Base-by-base conservation (phyloP, 495 filamentous ascomycete genomes). In the Staphylotrichum longicolle region DNA sequence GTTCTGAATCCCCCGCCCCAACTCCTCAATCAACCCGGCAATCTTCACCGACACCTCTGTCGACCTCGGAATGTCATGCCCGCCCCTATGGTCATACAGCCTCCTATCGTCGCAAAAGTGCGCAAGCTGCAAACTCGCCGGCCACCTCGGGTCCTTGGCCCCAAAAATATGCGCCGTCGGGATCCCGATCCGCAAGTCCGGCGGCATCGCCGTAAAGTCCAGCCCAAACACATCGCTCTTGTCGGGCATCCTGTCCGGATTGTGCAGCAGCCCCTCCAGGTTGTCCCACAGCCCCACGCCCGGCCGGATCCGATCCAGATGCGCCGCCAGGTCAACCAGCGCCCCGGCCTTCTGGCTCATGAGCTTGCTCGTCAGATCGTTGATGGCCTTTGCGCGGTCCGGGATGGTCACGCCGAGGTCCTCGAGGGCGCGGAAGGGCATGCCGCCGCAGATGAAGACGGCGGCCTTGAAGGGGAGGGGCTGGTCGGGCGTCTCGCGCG, bases 101-200 rank as follows among this genome's bases (percentile, higher is more conserved):
- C 78, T 79, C 30, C 78, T 69, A 1, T 74, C 74, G 42, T 83
- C 77, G 56, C 83, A 87, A 35, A 85, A 72, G 8, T 78, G 73
- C 48, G 79, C 80, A 42, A 88, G 67, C 64, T 88, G 84, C 46
- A 85, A 59, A 12, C 80, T 78, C 4, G 81, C 68, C 3, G 80
- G 76, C 68, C 79, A 86, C 46, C 82, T 61, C 5, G 84, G 83
- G 68, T 88, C 85, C 53, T 82, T 83, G 4, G 61, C 68, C 0
- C 86, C 85, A 61, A 83, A 86, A 14, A 87, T 70, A 70, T 88
- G 84, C 51, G 84, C 82, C 8, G 86, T 87, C 0, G 86, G 86
- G 20, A 89, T 80, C 15, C 67, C 54, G 54, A 89, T 82, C 33
- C 66, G 66, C 27, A 75, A 35, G 39, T 75, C 69, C 14, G 64